Percentiles rank a stretch among this genome's conserved stretches.
phyloP scores from a whole-genome alignment of 805 yeast genomes.

The Hanseniaspora jakobsenii region DNA sequence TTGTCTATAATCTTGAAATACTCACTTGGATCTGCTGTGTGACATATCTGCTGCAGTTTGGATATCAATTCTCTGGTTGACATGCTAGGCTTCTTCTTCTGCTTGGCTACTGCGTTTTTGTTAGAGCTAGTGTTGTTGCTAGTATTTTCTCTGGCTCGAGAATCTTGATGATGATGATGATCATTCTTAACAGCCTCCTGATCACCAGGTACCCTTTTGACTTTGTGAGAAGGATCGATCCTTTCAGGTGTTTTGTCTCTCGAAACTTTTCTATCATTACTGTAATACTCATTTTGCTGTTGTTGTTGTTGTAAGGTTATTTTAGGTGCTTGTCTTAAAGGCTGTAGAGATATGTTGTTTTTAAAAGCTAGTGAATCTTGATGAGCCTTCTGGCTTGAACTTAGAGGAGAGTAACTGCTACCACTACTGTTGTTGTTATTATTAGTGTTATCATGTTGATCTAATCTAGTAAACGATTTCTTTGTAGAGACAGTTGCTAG shows the following conservation, averaged over 20 bases:
- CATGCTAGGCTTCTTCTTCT: constrained; percentile 44
- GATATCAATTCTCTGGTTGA: constrained; percentile 82
- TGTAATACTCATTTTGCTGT: too few relatives aligned
- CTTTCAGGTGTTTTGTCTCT: constrained; percentile 12
- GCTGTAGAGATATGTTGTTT: constrained; percentile 11
- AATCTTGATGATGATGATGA: too few relatives aligned
- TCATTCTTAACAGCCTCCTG: too few relatives aligned
- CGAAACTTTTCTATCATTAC: constrained; percentile 24
- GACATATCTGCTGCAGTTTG: constrained; percentile 70
- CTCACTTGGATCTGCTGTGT: constrained; percentile 74
- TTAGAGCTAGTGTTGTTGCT: constrained; percentile 20
- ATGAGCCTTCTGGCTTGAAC: background rate
- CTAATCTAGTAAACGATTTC: too few relatives aligned
- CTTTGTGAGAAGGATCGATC: too few relatives aligned
- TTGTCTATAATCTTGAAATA: constrained; percentile 63
- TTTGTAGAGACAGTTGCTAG: background rate
- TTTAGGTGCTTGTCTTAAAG: constrained; percentile 16
- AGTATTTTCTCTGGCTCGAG: constrained; percentile 18
- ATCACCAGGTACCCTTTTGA: too few relatives aligned
- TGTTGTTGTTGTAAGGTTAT: constrained; percentile 16
- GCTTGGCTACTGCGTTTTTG: constrained; percentile 17
- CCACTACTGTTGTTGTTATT: background rate
- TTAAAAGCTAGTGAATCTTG: constrained; percentile 3
- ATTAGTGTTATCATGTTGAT: too few relatives aligned
- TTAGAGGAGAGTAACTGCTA: background rate